Base-by-base conservation (phyloP, 176 grass and related monocot genomes). In the Cymbopogon citratus region DNA sequence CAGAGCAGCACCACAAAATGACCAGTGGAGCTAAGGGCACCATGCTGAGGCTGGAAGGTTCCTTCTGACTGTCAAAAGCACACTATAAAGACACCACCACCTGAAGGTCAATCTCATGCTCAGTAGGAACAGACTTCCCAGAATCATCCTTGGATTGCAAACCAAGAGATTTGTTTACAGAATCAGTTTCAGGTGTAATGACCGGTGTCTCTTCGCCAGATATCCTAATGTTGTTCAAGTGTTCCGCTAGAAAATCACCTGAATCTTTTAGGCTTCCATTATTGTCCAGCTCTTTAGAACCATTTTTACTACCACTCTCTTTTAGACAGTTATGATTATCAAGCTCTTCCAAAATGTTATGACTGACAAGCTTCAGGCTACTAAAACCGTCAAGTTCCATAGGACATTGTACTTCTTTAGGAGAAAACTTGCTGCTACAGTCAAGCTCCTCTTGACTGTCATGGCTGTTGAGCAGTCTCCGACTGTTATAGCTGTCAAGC, bases 21-120 rank as follows among this genome's bases (percentile, higher is more conserved):
- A 75, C 36, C 44, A 79, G 35, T 27, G 28, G 15, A 71, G 33
- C 24, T 46, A 54, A 78, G 43, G 23, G 51, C 31, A 85, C 21
- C 5, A 81, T 64, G 77, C 77, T 81, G 46, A 38, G 69, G 59
- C 12, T 68, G 18, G 33, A 69, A 75, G 56, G 73, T 83, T 77
- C 60, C 27, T 76, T 85, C 48, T 46, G 45, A 48, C 44, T 56
- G 57, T 40, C 40, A 10, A 63, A 35, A 25, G 19, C 71, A 74
- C 61, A 56, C 64, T 84, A 88, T 44, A 85, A 85, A 78, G 77
- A 66, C 49, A 87, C 81, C 41, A 85, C 62, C 45, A 80, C 61
- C 54, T 89, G 86, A 79, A 85, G 38, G 78, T 71, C 89, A 87
- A 85, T 49, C 8, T 87, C 81, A 87, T 66, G 67, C 73, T 85